Conservation (phyloP, 352 stramenopile genomes). For the Chrysophaeum taylorii region DNA sequence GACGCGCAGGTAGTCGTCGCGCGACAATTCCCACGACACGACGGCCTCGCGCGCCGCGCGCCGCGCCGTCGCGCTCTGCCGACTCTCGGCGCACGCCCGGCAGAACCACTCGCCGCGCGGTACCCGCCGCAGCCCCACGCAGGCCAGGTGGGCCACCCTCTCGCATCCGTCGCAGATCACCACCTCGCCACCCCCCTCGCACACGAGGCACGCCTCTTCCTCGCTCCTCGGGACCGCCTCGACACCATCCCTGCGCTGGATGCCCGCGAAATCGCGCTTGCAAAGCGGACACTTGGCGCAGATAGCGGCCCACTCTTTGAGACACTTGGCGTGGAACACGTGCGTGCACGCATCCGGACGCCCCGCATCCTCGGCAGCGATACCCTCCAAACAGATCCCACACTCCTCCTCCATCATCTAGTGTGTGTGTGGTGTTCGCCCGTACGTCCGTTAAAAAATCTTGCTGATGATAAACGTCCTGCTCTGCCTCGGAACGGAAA, state of each 20-base stretch:
- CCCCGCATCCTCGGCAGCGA: not conserved
- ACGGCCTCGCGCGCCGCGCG: not conserved
- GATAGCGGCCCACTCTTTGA: not conserved
- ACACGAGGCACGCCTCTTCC: not conserved
- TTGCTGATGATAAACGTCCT: too few species aligned
- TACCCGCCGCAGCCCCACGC: not conserved
- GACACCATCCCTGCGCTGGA: not conserved
- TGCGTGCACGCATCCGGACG: not conserved
- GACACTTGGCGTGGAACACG: not conserved
- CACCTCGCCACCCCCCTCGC: conserved; percentile 7
- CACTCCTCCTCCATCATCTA: not conserved
- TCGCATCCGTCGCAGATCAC: conserved; percentile 10
- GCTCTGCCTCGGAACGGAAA: too few species aligned
- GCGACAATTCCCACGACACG: too few species aligned
- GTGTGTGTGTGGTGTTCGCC: too few species aligned
- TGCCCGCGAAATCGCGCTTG: not conserved
- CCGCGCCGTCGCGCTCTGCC: not conserved
- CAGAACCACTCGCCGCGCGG: conserved; percentile 3
- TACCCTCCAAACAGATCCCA: not conserved
- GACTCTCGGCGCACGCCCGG: not conserved
- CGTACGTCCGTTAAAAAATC: too few species aligned
- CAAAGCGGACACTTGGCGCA: not conserved
- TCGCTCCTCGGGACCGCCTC: not conserved
- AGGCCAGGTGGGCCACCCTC: not conserved
- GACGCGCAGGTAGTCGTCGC: too few species aligned